Evolutionary conservation across 208 protist genomes (phyloP).

Genomic region (Leishmania braziliensis): DNA sequence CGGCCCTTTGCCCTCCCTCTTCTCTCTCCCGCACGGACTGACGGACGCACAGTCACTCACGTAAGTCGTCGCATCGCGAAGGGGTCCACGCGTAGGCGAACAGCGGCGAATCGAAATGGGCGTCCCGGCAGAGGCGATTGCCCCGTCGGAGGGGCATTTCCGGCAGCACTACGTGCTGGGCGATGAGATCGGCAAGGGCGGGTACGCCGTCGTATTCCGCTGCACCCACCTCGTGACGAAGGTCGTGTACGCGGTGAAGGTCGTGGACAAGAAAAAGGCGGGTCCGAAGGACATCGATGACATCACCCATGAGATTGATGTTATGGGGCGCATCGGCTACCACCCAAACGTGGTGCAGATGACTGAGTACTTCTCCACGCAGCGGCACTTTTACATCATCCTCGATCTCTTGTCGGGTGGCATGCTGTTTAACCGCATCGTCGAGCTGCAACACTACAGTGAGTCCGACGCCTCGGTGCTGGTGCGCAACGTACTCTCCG

Average conservation of each 20-base stretch:
- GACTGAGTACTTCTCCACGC: conserved; percentile 95
- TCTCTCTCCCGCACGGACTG: neutral
- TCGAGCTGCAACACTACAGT: conserved; percentile 96
- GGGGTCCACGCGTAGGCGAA: neutral
- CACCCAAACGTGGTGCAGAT: conserved; percentile 86
- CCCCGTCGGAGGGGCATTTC: conserved; percentile 47
- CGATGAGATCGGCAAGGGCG: conserved; percentile 68
- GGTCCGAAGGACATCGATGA: conserved; percentile 78
- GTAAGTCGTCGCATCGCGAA: neutral
- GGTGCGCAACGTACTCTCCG: conserved; percentile 96
- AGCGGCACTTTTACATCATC: conserved; percentile 90
- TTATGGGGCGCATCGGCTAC: conserved; percentile 73
- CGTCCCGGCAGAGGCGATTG: neutral
- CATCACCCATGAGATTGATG: conserved; percentile 72
- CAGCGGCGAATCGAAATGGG: neutral
- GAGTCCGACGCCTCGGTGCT: conserved; percentile 96
- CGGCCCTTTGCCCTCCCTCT: neutral
- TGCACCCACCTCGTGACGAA: conserved; percentile 60
- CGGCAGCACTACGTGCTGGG: conserved; percentile 50
- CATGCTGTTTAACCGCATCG: conserved; percentile 98
- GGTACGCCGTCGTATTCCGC: conserved; percentile 77
- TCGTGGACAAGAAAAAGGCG: conserved; percentile 78
- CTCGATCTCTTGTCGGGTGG: conserved; percentile 98
- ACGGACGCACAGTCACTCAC: neutral
- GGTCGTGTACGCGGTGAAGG: conserved; percentile 72